Evolutionary conservation across 176 grass and related monocot genomes (phyloP), one percentile per base, ranked within the genome.

Genomic region (Chloris gayana): DNA sequence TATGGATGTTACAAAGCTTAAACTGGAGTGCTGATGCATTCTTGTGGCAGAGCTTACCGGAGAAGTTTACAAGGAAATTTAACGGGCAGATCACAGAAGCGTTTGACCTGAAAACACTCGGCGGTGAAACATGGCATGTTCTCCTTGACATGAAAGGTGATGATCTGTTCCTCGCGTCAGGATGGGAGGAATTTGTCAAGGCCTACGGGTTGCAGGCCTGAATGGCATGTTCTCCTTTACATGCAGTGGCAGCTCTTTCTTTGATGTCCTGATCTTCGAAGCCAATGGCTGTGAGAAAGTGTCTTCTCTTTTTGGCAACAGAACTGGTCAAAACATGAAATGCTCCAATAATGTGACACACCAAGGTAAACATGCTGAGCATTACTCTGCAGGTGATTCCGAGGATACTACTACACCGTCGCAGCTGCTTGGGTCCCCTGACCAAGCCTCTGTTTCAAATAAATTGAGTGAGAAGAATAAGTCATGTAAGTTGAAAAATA

Each of bases 171-270:
- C 63, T 94, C 25, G 32, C 0, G 13, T 82, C 70, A 0, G 92
- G 86, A 24, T 94, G 89, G 88, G 69, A 53, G 37, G 75, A 87
- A 69, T 91, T 94, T 78, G 83, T 38, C 49, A 81, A 63, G 81
- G 85, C 58, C 69, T 80, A 94, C 44, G 46, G 63, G 9, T 3
- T 89, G 63, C 66, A 70, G 69, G 75, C n/a, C n/a, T n/a, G n/a
- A n/a, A n/a, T n/a, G 76, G 57, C 83, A 88, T 44, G 92, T 89
- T 26, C 39, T 84, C 26, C 42, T 91, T 91, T 70, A 74, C 62
- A 44, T 91, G 75, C 84, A 67, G n/a, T 3, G 80, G 76, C 42
- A 74, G 13, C 9, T 81, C 51, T n/a, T 81, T 41, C 57, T 91
- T 91, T 81, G 51, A 91, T 35, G 83, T 94, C 7, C 1, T 61